Percentiles rank a stretch among this genome's conserved stretches.
These are phyloP conservation scores for Nemania abortiva DNA, from an alignment of 2,329 filamentous ascomycete species.

Conservation along the genomic window DNA sequence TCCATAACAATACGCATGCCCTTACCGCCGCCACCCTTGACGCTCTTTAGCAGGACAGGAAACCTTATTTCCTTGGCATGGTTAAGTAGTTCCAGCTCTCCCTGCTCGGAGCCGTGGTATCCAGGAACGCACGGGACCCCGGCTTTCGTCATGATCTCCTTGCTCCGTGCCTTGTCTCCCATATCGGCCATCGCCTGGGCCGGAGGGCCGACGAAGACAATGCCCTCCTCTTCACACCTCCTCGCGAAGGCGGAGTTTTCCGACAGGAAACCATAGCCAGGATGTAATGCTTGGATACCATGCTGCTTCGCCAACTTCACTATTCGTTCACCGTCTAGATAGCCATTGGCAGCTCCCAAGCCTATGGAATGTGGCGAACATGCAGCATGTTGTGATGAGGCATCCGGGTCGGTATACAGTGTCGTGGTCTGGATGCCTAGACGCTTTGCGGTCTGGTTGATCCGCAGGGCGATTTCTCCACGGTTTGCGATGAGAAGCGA, in stretches of 20 bases:
- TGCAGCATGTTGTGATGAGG: conserved; percentile 86
- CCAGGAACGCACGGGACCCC: conserved; percentile 96
- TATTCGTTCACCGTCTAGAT: conserved; percentile 93
- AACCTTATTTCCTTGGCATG: conserved; percentile 79
- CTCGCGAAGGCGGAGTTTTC: conserved; percentile 93
- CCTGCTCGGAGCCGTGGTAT: conserved; percentile 90
- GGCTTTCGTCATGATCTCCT: conserved; percentile 96
- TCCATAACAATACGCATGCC: conserved; percentile 81
- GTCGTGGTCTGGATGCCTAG: conserved; percentile 95
- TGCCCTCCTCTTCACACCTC: conserved; percentile 87
- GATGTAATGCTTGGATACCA: conserved; percentile 91
- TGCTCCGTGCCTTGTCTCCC: conserved; percentile 76
- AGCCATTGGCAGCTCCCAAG: conserved; percentile 84
- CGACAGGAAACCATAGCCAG: conserved; percentile 94
- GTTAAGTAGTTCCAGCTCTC: conserved; percentile 67
- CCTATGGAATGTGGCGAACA: conserved; percentile 86
- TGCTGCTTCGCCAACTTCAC: conserved; percentile 87
- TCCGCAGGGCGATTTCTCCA: conserved; percentile 95
- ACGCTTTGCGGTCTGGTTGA: conserved; percentile 86
- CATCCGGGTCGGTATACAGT: conserved; percentile 93
- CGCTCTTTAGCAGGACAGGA: conserved; percentile 83
- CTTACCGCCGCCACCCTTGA: conserved; percentile 85
- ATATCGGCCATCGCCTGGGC: conserved; percentile 82
- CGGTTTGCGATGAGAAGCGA: conserved; percentile 96
- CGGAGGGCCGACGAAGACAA: conserved; percentile 95